Base-by-base conservation (phyloP, 352 stramenopile species). In the Phytophthora quininea region DNA sequence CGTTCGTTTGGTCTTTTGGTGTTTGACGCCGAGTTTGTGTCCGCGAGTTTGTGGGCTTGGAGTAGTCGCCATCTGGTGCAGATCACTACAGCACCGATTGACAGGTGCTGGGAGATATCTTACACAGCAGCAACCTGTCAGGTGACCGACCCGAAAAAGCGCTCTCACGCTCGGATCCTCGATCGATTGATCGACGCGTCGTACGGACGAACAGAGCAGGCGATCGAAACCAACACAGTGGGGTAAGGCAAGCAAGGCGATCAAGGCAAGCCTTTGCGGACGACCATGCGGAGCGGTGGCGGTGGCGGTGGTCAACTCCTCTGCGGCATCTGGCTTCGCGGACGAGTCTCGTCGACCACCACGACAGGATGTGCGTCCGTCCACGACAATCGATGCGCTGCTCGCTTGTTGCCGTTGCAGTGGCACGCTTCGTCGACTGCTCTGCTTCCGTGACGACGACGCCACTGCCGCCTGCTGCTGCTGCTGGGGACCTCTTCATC, bases 1-100 rank as follows among this genome's bases (percentile, higher is more conserved):
- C 43, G 43, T 27, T n/a, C 43, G 19, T 49, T 49, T 24, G 19
- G 19, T 24, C 43, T 49, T 49, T 49, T 40, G 15, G 14, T 49
- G 43, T 49, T 27, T 29, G 43, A 11, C 43, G 43, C 8, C 43
- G 8, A 27, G 14, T 27, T 49, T 49, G 43, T 8, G 15, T 29
- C 29, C 43, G 19, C 43, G 15, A 3, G 11, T 49, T 49, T 29
- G 6, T 49, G 15, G 43, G 14, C 14, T 49, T 49, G 43, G n/a
- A 49, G 43, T 49, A 49, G 43, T 49, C 43, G 43, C 10, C 43
- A 27, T 6, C 43, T n/a, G 43, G 43, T 49, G 43, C 43, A 49
- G 43, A 49, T 49, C 43, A 8, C 43, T 3, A n/a, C 14, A n/a
- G 43, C 43, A 49, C 43, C 14, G 43, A 49, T 49, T 24, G 43